A percentile compares a stretch with the other conserved stretches of the same genome.
phyloP scores from a whole-genome alignment of 805 yeast genomes.

The Wickerhamomyces xylosicus region DNA sequence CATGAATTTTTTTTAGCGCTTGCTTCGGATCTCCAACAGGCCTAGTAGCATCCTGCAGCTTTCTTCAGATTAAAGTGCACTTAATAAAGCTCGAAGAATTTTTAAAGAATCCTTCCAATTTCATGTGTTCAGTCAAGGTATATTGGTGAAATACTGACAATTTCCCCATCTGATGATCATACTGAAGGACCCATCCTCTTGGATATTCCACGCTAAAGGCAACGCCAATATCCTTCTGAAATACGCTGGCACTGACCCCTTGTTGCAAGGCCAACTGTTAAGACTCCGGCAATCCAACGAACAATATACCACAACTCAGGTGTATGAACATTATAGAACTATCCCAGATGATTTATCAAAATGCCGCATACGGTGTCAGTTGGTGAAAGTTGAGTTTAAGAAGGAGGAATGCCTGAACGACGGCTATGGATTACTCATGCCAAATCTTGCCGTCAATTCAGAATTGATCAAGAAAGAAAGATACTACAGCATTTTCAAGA shows the following conservation, averaged over 20 bases:
- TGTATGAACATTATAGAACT: slow-evolving; percentile 7
- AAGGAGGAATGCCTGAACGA: slow-evolving; percentile 21
- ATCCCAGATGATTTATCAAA: slow-evolving; percentile 15
- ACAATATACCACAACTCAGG: slow-evolving; percentile 6
- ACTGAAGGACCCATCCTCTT: slow-evolving; percentile 10
- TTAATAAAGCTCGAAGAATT: too few species aligned
- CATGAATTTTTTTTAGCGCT: neutral
- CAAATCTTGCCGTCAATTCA: slow-evolving; percentile 29
- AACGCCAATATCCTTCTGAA: slow-evolving; percentile 37
- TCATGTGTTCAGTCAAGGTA: neutral
- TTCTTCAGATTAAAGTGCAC: too few species aligned
- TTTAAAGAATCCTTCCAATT: too few species aligned
- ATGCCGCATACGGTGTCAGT: slow-evolving; percentile 18
- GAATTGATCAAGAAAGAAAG: slow-evolving; percentile 23
- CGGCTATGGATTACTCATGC: slow-evolving; percentile 32
- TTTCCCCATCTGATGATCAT: neutral
- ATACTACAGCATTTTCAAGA: slow-evolving; percentile 22
- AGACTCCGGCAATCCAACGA: slow-evolving; percentile 21
- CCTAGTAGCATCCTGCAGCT: too few species aligned
- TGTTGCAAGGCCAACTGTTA: slow-evolving; percentile 21
- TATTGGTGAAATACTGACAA: neutral
- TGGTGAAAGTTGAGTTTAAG: slow-evolving; percentile 8
- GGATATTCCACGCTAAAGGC: slow-evolving; percentile 39
- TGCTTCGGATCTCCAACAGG: too few species aligned
- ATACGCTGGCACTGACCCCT: slow-evolving; percentile 27